phyloP scores from a whole-genome alignment of 148 eudicot species.

The Silene uniflora region DNA sequence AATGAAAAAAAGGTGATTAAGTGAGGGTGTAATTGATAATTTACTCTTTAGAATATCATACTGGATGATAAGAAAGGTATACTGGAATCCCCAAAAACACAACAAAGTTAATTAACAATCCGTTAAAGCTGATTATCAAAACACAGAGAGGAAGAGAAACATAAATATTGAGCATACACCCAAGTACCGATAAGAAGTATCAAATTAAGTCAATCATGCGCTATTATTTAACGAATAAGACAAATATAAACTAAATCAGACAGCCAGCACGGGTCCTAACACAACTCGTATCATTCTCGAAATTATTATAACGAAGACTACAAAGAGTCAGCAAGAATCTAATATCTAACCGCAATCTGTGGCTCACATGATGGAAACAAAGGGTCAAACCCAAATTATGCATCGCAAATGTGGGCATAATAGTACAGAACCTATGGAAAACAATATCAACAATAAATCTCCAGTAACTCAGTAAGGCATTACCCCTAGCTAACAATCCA shows the following conservation, averaged over 20 bases:
- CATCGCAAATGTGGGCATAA: not conserved
- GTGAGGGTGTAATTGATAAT: too few relatives aligned
- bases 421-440: not conserved
- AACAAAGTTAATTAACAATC: too few relatives aligned
- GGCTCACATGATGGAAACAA: not conserved
- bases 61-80: not conserved
- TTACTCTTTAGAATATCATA: not conserved
- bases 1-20: too few relatives aligned
- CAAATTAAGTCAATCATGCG: not conserved
- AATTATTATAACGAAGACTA: not conserved
- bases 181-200: not conserved
- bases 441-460: not conserved
- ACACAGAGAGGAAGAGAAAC: not conserved
- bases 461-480: too few relatives aligned
- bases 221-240: not conserved
- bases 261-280: not conserved
- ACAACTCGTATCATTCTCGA: not conserved
- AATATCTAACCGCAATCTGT: not conserved
- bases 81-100: too few relatives aligned
- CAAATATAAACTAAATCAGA: not conserved
- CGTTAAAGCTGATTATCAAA: too few relatives aligned
- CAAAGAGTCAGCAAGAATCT: not conserved
- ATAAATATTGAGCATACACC: not conserved
- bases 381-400: not conserved
- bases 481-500: too few relatives aligned